Evolutionary conservation across 2,329 filamentous ascomycete genomes (phyloP).

Genomic region (Xylariales sp.): DNA sequence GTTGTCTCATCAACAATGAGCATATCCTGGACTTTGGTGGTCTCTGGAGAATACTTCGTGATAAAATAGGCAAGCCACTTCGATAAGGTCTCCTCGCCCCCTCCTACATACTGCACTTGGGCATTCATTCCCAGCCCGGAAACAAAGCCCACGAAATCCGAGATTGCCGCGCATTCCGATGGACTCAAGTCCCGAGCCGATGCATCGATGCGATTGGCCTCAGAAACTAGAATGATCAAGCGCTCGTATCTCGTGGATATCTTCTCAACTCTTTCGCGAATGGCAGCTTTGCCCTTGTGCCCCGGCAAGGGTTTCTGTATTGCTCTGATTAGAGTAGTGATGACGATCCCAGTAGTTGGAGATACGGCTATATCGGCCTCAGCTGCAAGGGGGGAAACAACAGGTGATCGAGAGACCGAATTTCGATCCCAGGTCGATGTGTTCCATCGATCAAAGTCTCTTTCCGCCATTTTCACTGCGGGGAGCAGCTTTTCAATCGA

Average conservation of each 20-base stretch:
- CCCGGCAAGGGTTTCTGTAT: slow-evolving; percentile 69
- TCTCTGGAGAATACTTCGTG: slow-evolving; percentile 34
- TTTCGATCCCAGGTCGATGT: slow-evolving; percentile 28
- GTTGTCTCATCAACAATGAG: slow-evolving; percentile 54
- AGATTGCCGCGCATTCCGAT: slow-evolving; percentile 40
- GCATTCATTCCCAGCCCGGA: slow-evolving; percentile 34
- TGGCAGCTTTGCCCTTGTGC: slow-evolving; percentile 37
- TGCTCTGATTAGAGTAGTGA: slow-evolving; percentile 66
- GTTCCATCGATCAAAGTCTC: slow-evolving; percentile 47
- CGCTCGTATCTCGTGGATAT: slow-evolving; percentile 59
- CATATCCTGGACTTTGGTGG: slow-evolving; percentile 16
- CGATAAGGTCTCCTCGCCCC: slow-evolving; percentile 43
- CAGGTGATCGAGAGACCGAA: slow-evolving; percentile 28
- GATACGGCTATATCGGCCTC: slow-evolving; percentile 74
- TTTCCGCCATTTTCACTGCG: slow-evolving; percentile 50
- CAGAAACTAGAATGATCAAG: slow-evolving; percentile 64
- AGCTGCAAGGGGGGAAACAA: slow-evolving; percentile 34
- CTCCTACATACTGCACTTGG: slow-evolving; percentile 43
- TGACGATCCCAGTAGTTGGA: slow-evolving; percentile 61
- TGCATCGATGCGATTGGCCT: slow-evolving; percentile 40
- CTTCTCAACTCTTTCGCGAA: slow-evolving; percentile 51
- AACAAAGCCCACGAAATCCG: slow-evolving; percentile 47
- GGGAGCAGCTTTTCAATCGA: slow-evolving; percentile 45
- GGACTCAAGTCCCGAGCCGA: slow-evolving; percentile 30
- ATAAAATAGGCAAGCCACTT: slow-evolving; percentile 52